These are phyloP conservation scores for Leccinum boreale DNA, from an alignment of 768 basidiomycete genomes.

Conservation along the genomic window DNA sequence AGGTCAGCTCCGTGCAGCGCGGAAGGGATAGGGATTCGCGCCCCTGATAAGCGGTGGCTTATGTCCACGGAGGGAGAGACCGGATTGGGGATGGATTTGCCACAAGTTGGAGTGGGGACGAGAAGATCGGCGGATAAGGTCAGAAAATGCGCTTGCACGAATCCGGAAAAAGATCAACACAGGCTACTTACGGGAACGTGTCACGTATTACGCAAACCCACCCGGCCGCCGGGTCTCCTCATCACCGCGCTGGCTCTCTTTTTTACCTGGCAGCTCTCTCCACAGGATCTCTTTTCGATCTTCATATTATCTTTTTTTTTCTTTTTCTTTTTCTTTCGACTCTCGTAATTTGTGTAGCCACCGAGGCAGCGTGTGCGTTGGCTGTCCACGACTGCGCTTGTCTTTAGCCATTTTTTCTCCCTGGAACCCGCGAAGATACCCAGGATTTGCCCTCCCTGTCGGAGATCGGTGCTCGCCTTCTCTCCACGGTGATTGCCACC, in stretches of 20 bases:
- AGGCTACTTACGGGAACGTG: constrained; percentile 16
- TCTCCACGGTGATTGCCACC: constrained; percentile 27
- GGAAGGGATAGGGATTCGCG: constrained; percentile 19
- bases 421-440: constrained; percentile 17
- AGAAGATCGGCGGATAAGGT: constrained; percentile 38
- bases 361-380: background rate
- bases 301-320: too few relatives aligned
- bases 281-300: too few relatives aligned
- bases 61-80: constrained; percentile 28
- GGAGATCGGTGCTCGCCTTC: constrained; percentile 15
- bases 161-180: constrained; percentile 33
- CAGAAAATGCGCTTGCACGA: constrained; percentile 14
- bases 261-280: background rate
- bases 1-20: constrained; percentile 18
- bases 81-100: constrained; percentile 24
- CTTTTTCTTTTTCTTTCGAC: background rate
- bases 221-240: constrained; percentile 1
- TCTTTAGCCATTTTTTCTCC: background rate
- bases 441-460: constrained; percentile 22
- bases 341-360: background rate
- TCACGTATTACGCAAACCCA: background rate
- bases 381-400: background rate
- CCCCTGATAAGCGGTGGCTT: constrained; percentile 13
- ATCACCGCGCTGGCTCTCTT: background rate
- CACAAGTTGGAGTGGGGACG: constrained; percentile 23